Conservation (phyloP, 1,284 basidiomycete species). For the Leccinum angustisporum region DNA sequence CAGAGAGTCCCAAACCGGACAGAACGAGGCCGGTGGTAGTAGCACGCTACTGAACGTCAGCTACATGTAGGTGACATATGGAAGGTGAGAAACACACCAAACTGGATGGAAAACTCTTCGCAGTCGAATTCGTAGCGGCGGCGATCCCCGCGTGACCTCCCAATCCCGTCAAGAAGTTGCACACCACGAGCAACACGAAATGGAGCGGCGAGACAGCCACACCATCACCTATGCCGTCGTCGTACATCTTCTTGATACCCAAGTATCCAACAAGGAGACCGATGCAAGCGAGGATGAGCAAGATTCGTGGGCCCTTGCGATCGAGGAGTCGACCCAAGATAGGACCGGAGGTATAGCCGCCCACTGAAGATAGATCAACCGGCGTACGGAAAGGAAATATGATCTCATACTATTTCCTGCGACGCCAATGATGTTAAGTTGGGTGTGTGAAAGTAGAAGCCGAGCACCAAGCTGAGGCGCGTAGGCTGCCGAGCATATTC, state of each 20-base stretch:
- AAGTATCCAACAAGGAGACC: constrained; percentile 63
- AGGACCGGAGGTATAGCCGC: constrained; percentile 60
- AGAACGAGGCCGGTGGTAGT: constrained; percentile 73
- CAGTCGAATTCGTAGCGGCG: constrained; percentile 61
- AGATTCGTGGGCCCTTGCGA: constrained; percentile 55
- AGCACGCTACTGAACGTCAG: constrained; percentile 49
- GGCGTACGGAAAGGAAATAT: constrained; percentile 4
- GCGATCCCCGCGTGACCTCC: constrained; percentile 61
- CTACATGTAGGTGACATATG: background rate
- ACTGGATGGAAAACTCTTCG: constrained; percentile 60
- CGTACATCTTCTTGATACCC: constrained; percentile 64
- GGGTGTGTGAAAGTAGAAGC: constrained; percentile 71
- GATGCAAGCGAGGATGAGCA: constrained; percentile 47
- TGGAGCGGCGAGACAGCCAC: constrained; percentile 24
- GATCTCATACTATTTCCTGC: constrained; percentile 56
- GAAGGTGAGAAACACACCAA: constrained; percentile 26
- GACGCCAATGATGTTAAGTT: constrained; percentile 72
- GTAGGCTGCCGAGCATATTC: constrained; percentile 54
- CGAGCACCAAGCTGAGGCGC: constrained; percentile 74
- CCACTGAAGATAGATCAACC: constrained; percentile 43
- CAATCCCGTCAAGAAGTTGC: constrained; percentile 57
- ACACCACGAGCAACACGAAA: constrained; percentile 47
- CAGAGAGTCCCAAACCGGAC: constrained; percentile 81
- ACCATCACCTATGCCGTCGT: constrained; percentile 40
- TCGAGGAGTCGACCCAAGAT: constrained; percentile 72